Conservation (phyloP, 805 yeast species). For the Isabelozyma pseudorhagii region DNA sequence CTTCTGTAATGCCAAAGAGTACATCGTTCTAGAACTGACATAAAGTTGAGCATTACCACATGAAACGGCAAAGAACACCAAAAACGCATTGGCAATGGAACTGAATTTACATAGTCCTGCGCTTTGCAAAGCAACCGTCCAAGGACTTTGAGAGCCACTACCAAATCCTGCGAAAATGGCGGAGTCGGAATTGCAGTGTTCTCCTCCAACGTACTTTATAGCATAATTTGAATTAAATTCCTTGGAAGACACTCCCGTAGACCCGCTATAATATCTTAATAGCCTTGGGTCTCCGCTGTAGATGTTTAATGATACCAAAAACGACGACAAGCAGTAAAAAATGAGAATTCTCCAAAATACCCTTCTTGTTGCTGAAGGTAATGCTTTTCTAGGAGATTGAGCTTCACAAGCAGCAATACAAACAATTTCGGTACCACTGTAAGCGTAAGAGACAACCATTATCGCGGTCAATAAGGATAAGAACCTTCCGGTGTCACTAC, state of each 20-base stretch:
- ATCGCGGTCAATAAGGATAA: conserved; percentile 60
- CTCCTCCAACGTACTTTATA: conserved; percentile 32
- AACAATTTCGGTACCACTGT: conserved; percentile 79
- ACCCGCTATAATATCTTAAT: conserved; percentile 48
- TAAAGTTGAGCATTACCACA: conserved; percentile 46
- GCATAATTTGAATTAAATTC: conserved; percentile 25
- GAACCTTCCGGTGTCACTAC: conserved; percentile 59
- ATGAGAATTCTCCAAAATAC: conserved; percentile 70
- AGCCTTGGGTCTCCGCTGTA: conserved; percentile 78
- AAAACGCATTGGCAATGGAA: conserved; percentile 40
- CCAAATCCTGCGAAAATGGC: conserved; percentile 31
- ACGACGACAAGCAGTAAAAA: conserved; percentile 63
- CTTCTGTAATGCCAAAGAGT: conserved; percentile 45
- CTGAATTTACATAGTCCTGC: conserved; percentile 34
- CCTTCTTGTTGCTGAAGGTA: conserved; percentile 73
- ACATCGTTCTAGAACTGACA: conserved; percentile 40
- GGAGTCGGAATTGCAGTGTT: conserved; percentile 22
- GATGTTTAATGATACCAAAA: conserved; percentile 67
- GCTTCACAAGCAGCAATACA: conserved; percentile 85
- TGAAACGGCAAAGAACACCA: conserved; percentile 45
- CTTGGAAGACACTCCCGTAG: conserved; percentile 21
- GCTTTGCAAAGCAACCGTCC: conserved; percentile 43
- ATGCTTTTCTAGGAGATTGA: conserved; percentile 70
- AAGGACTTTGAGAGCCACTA: conserved; percentile 43
- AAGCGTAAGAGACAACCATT: conserved; percentile 68